These are phyloP conservation scores for Rhynchospora breviuscula DNA, from an alignment of 176 grass and related monocot species.

Conservation along the genomic window DNA sequence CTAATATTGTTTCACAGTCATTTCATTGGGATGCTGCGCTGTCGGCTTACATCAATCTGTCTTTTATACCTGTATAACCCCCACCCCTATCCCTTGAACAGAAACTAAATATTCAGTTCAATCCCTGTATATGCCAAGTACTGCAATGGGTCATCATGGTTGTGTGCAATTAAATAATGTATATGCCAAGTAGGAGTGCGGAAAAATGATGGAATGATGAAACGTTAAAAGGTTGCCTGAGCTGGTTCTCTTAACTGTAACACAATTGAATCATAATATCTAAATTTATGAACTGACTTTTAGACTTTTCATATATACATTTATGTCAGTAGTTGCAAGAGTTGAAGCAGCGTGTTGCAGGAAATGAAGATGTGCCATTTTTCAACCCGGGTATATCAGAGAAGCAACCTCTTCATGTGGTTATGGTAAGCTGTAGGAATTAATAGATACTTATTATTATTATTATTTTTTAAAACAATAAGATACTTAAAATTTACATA, in stretches of 20 bases:
- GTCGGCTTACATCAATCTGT: not conserved
- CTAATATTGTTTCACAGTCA: not conserved
- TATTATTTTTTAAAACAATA: no score
- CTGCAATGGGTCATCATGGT: not conserved
- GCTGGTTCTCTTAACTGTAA: not conserved
- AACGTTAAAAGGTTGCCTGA: not conserved
- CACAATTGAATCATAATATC: not conserved
- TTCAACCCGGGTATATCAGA: conserved; percentile 91
- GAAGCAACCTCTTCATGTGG: conserved; percentile 94
- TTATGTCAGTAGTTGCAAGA: conserved; percentile 98
- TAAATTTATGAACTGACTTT: not conserved
- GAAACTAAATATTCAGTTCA: not conserved
- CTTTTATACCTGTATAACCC: not conserved
- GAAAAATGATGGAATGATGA: not conserved
- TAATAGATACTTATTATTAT: not conserved
- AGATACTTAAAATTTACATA: not conserved
- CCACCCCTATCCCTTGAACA: not conserved
- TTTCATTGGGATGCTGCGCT: not conserved
- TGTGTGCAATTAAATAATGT: not conserved
- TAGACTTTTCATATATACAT: conserved; percentile 39
- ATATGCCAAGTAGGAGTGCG: no score
- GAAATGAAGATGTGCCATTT: conserved; percentile 67
- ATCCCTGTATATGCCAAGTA: no score
- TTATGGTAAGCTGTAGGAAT: conserved; percentile 59
- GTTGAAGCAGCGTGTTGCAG: conserved; percentile 81